Conservation (phyloP, 2,329 filamentous ascomycete genomes). For the Pseudocercospora crystallina region DNA sequence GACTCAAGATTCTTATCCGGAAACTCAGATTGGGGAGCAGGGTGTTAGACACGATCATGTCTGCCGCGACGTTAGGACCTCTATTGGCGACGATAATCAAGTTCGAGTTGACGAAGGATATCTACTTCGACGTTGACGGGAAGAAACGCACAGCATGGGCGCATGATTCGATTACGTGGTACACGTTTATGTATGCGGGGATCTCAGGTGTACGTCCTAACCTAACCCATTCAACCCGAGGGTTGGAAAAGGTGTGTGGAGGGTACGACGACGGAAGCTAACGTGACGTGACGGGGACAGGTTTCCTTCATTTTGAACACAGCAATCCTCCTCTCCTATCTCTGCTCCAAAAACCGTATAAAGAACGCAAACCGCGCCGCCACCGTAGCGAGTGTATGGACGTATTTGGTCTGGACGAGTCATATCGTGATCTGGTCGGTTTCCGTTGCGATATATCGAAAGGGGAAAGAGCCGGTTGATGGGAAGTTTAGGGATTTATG, state of each 20-base stretch:
- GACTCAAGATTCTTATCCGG: conserved; percentile 41
- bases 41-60: conserved; percentile 35
- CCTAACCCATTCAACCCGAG: too few species aligned
- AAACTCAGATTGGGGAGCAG: conserved; percentile 39
- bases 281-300: too few species aligned
- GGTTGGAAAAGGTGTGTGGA: too few species aligned
- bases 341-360: conserved; percentile 22
- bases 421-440: conserved; percentile 41
- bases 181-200: conserved; percentile 42
- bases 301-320: conserved; percentile 37
- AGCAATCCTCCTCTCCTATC: conserved; percentile 37
- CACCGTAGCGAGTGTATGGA: conserved; percentile 32
- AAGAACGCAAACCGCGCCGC: conserved; percentile 37
- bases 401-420: conserved; percentile 30
- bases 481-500: conserved; percentile 42
- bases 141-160: conserved; percentile 41
- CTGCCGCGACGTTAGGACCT: conserved; percentile 37
- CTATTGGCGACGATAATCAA: conserved; percentile 40
- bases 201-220: conserved; percentile 24
- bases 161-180: conserved; percentile 38
- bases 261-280: too few species aligned
- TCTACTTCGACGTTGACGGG: conserved; percentile 26
- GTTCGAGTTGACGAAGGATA: conserved; percentile 37
- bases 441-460: conserved; percentile 36
- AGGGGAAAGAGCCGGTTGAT: conserved; percentile 36